These are phyloP conservation scores for Exophiala sideris DNA, from an alignment of 2,329 filamentous ascomycete genomes.

Conservation along the genomic window DNA sequence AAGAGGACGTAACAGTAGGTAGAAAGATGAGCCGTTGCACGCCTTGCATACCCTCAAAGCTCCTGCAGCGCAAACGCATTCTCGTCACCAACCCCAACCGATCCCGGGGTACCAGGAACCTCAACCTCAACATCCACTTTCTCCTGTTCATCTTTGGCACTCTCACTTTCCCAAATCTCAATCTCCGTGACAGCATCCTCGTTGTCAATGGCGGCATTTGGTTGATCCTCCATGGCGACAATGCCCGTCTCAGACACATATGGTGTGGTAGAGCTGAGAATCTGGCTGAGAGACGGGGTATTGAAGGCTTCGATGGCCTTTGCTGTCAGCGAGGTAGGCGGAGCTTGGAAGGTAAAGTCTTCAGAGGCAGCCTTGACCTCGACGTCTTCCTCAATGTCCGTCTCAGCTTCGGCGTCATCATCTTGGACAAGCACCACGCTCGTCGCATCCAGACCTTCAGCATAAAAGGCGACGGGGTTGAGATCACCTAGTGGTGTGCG, in stretches of 20 bases:
- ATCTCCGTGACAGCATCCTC: constrained; percentile 34
- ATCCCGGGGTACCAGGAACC: constrained; percentile 2
- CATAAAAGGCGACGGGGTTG: constrained; percentile 64
- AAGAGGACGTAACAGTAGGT: too few relatives aligned
- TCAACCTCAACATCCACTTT: constrained; percentile 8
- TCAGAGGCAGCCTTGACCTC: constrained; percentile 28
- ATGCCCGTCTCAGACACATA: neutral
- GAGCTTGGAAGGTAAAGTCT: constrained; percentile 20
- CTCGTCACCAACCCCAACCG: constrained; percentile 17
- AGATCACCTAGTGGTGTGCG: constrained; percentile 66
- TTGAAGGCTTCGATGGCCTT: constrained; percentile 17
- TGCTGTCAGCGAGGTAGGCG: constrained; percentile 4
- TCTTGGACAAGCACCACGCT: constrained; percentile 62
- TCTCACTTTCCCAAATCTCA: constrained; percentile 69
- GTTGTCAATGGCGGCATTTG: neutral
- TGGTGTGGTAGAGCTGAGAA: constrained; percentile 13
- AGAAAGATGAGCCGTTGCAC: too few relatives aligned
- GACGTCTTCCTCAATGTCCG: constrained; percentile 33
- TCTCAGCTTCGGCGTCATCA: constrained; percentile 46
- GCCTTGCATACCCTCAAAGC: constrained; percentile 11
- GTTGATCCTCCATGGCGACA: neutral
- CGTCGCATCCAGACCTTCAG: constrained; percentile 61
- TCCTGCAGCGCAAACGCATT: constrained; percentile 24
- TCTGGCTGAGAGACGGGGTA: constrained; percentile 15
- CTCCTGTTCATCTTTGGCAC: constrained; percentile 54